Conservation (phyloP, 1,139 yeast genomes). For the Insectozyma bohioensis region DNA sequence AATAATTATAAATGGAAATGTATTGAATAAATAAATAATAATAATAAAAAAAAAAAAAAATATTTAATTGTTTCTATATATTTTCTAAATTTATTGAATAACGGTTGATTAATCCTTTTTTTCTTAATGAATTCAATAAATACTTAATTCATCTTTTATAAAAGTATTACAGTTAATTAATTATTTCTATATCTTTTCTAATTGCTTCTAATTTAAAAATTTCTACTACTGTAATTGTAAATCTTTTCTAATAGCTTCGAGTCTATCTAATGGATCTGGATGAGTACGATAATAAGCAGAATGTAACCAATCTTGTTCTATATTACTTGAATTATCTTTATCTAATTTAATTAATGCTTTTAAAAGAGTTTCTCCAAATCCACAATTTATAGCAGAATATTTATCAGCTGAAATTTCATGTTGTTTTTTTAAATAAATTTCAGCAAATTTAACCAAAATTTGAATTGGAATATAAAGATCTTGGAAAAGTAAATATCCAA, state of each 20-base stretch:
- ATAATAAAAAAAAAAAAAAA: conserved; percentile 2
- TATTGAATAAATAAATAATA: conserved; percentile 5
- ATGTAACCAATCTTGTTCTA: not conserved
- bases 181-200: too few relatives aligned
- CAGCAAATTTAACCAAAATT: not conserved
- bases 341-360: not conserved
- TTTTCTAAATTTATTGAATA: too few relatives aligned
- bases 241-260: too few relatives aligned
- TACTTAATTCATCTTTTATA: too few relatives aligned
- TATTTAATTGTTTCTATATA: too few relatives aligned
- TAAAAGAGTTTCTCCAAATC: not conserved
- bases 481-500: not conserved
- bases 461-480: not conserved
- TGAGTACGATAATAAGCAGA: too few relatives aligned
- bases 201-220: too few relatives aligned
- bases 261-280: too few relatives aligned
- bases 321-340: not conserved
- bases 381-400: not conserved
- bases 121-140: too few relatives aligned
- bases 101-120: too few relatives aligned
- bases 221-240: too few relatives aligned
- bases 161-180: too few relatives aligned
- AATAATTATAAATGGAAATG: conserved; percentile 6
- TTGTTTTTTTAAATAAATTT: not conserved
- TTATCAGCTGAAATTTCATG: not conserved